phyloP scores from a whole-genome alignment of 495 filamentous ascomycete species.

The Tuber aestivum region DNA sequence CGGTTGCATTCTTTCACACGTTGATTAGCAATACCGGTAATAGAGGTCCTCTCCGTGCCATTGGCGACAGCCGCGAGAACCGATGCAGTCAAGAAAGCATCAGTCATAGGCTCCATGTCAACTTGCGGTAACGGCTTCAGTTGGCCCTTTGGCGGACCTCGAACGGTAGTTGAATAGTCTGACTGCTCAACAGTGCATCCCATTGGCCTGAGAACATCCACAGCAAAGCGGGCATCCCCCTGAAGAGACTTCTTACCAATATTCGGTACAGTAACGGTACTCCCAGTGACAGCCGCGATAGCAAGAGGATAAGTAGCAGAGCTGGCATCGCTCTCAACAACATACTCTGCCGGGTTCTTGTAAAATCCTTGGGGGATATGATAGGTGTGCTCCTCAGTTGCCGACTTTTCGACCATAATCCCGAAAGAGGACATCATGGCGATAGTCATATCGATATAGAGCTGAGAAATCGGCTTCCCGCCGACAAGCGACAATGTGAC shows the following conservation, averaged over 20 bases:
- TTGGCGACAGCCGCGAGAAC: conserved; percentile 88
- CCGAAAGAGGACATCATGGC: conserved; percentile 96
- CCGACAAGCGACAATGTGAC: conserved; percentile 85
- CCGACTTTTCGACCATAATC: conserved; percentile 66
- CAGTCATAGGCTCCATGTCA: conserved; percentile 99
- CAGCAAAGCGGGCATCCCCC: conserved; percentile 90
- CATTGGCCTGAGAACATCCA: conserved; percentile 88
- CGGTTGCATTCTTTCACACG: conserved; percentile 98
- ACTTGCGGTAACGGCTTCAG: conserved; percentile 64
- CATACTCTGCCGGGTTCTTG: conserved; percentile 76
- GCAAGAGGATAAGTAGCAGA: conserved; percentile 96
- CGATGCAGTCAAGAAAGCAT: conserved; percentile 92
- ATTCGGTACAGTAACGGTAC: conserved; percentile 90
- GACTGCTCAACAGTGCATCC: conserved; percentile 85
- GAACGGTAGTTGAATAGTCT: conserved; percentile 82
- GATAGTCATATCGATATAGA: conserved; percentile 98
- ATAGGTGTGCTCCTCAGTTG: conserved; percentile 79
- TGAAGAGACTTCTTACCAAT: conserved; percentile 88
- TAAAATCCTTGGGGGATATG: conserved; percentile 85
- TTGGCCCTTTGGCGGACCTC: conserved; percentile 67
- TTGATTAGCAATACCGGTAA: conserved; percentile 96
- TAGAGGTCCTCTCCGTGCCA: conserved; percentile 62
- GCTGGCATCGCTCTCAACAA: conserved; percentile 94
- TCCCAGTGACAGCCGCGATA: conserved; percentile 89
- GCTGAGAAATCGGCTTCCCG: conserved; percentile 91